Evolutionary conservation across 2,329 filamentous ascomycete genomes (phyloP), one percentile per base, ranked within the genome.

Genomic region (Paramyrothecium roridum): DNA sequence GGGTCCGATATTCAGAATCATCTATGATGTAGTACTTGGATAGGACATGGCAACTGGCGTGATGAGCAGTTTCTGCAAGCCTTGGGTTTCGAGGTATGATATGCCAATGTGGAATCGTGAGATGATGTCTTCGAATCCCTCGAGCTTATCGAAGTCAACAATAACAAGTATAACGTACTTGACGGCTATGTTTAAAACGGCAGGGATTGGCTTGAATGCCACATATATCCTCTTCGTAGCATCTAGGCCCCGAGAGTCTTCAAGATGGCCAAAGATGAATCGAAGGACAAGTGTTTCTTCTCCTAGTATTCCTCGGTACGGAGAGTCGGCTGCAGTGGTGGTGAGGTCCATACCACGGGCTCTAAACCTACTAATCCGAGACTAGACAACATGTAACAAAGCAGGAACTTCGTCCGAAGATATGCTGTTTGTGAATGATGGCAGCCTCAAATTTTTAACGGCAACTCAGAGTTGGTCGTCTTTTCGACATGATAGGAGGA

Each of bases 221-320:
- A 61, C 30, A 8, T 34, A 23, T 13, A 55, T 54, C 54, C 54
- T 59, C 50, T 22, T 8, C 22, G 45, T 23, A 20, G 3, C 23
- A 33, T 49, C 11, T 0, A 45, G 30, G 17, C 56, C 17, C 10
- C 56, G 33, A 11, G 47, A 22, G 13, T 55, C n/a, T 2, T 3
- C 26, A 3, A n/a, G 52, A 7, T 56, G 58, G 6, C 60, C 60
- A 52, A 62, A 60, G 1, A 55, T 37, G 55, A 49, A 59, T 33
- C 56, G 52, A 12, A 58, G 55, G 4, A 58, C 22, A 2, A 62
- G 2, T 3, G 53, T 60, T 13, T 59, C 59, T 3, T 62, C 60
- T 54, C 57, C 54, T 3, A 59, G 50, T 20, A 61, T 57, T 0
- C 59, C 57, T 45, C 58, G 59, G 7, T 61, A 57, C 33, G 22